These are phyloP conservation scores for Coniophora puteana DNA, from an alignment of 1,284 basidiomycete species.

Conservation along the genomic window DNA sequence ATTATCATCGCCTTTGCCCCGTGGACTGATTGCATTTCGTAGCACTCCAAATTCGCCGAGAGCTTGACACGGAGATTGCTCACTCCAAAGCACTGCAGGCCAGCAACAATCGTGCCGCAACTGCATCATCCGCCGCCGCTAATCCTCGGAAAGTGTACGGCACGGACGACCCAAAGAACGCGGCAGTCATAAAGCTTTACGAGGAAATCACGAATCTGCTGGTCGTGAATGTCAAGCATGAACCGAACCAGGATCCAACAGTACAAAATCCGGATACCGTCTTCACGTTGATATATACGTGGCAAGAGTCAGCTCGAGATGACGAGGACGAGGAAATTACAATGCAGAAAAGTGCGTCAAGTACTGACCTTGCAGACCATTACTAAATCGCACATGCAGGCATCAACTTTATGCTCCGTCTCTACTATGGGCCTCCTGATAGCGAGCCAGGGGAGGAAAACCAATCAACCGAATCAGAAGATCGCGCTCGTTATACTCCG, in stretches of 20 bases:
- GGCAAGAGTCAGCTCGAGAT: constrained; percentile 37
- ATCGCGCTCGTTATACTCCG: too few species aligned
- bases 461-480: constrained; percentile 39
- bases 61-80: constrained; percentile 62
- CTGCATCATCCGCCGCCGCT: constrained; percentile 26
- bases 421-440: constrained; percentile 36
- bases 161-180: constrained; percentile 48
- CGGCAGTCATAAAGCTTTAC: constrained; percentile 50
- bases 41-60: constrained; percentile 47
- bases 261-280: constrained; percentile 44
- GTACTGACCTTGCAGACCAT: constrained; percentile 1
- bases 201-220: constrained; percentile 60
- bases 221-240: constrained; percentile 44
- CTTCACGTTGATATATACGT: constrained; percentile 51
- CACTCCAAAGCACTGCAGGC: constrained; percentile 44
- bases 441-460: constrained; percentile 30
- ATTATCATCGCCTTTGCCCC: constrained; percentile 1
- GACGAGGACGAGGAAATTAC: constrained; percentile 21
- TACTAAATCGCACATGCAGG: constrained; percentile 32
- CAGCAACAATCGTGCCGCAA: too few species aligned
- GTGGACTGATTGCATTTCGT: constrained; percentile 7
- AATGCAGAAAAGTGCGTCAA: constrained; percentile 35
- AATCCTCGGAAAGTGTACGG: constrained; percentile 28
- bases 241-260: constrained; percentile 26
- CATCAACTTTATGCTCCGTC: constrained; percentile 55